phyloP scores from a whole-genome alignment of 176 grass and related monocot genomes.

The Cenchrus purpureus region DNA sequence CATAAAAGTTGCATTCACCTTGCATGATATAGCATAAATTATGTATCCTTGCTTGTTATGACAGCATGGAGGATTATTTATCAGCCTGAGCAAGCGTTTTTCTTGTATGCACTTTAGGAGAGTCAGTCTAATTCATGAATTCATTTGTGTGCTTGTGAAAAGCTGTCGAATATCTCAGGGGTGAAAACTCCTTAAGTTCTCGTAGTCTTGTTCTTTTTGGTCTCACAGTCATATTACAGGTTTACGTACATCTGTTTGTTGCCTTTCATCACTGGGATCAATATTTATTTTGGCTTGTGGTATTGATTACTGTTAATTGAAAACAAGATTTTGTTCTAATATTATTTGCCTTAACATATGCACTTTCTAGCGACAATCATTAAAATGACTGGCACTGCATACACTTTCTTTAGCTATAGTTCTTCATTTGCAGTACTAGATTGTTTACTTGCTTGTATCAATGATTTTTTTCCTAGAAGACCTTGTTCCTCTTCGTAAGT shows the following conservation, averaged over 20 bases:
- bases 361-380: background rate
- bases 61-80: background rate
- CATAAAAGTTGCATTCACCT: background rate
- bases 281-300: background rate
- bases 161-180: background rate
- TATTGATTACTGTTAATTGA: background rate
- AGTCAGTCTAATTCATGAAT: background rate
- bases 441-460: background rate
- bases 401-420: background rate
- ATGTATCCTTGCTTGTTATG: background rate
- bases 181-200: background rate
- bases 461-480: constrained; percentile 1
- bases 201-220: background rate
- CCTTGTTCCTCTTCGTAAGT: background rate
- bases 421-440: background rate
- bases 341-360: background rate
- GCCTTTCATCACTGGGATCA: background rate
- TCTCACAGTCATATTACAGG: constrained; percentile 7
- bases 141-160: background rate
- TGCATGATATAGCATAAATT: background rate
- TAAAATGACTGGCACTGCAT: background rate
- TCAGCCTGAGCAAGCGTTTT: background rate
- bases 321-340: background rate
- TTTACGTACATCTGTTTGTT: background rate
- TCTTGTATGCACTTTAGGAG: background rate